A percentile compares a stretch with the other conserved stretches of the same genome.
Evolutionary conservation across 108 stramenopile genomes (phyloP).

Genomic region (Aurantiochytrium sp.): DNA sequence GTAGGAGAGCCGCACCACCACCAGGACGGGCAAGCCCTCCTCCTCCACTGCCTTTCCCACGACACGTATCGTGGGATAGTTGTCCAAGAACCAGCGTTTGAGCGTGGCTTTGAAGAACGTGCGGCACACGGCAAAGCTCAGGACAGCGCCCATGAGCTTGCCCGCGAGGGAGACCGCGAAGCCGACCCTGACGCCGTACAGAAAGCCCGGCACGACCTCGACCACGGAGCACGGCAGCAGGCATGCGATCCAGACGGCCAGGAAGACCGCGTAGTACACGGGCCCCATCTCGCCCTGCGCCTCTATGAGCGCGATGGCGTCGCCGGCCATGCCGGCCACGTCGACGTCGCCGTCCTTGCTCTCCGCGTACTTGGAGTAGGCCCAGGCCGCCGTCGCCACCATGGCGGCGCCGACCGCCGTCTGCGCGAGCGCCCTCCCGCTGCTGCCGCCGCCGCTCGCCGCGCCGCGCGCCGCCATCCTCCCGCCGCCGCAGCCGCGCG

Average conservation of each 20-base stretch:
- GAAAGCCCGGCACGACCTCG: constrained; percentile 5
- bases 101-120: background rate
- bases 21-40: background rate
- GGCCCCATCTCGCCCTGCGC: constrained; percentile 18
- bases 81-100: background rate
- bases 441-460: background rate
- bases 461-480: no score
- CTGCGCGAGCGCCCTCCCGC: background rate
- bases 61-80: background rate
- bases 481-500: no score
- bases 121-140: background rate
- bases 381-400: background rate
- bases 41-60: background rate
- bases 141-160: background rate
- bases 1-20: constrained; percentile 21
- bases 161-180: background rate
- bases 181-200: background rate
- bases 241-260: background rate
- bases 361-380: background rate
- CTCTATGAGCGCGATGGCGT: background rate
- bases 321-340: background rate
- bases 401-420: background rate
- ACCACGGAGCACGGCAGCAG: constrained; percentile 25
- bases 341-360: background rate
- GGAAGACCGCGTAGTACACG: background rate